Evolutionary conservation across 2,329 filamentous ascomycete genomes (phyloP), one percentile per base, ranked within the genome.

Genomic region (Diplodia mutila): DNA sequence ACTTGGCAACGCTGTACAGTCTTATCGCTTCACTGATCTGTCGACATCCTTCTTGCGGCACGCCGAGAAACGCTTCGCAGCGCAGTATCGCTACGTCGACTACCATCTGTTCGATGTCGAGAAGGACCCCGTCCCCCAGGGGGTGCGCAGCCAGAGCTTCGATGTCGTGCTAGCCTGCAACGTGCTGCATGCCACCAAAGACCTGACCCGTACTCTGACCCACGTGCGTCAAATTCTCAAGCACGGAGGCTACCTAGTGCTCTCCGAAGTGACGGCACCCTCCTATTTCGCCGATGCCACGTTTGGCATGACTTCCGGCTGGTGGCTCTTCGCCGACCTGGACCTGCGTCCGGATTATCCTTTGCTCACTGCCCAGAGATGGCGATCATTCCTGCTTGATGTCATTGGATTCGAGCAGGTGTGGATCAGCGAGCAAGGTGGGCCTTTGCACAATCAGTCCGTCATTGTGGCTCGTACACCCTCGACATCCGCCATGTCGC

Each of bases 181-280:
- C 27, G 71, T 72, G 9, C 29, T 54, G 4, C 68, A 67, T 18
- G 71, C 71, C 1, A 71, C 69, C 0, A 14, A 29, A 2, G 27
- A 67, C 4, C 27, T 70, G 18, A 54, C 66, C 4, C 7, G 65
- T 11, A 68, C 71, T 0, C 12, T 74, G 42, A 6, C n/a, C 3
- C 68, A 73, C 29, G 49, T 69, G 0, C 67, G 71, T 4, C 39
- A 55, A 7, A 55, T 76, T 2, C 68, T 76, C 0, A 71, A 69
- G n/a, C 80, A 83, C 0, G 81, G 79, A 1, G 84, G 84, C 0
- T 78, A 80, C n/a, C 70, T 86, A 0, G 29, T 85, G 69, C 75
- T 67, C 9, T 29, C 25, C 3, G 53, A 55, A 29, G 25, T 55
- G 7, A 34, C 25, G 6, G 6, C 32, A 9, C 25, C 18, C 4